Percentiles rank a stretch among this genome's conserved stretches.
Conservation (phyloP, 352 stramenopile genomes). For the Globisporangium irregulare region DNA sequence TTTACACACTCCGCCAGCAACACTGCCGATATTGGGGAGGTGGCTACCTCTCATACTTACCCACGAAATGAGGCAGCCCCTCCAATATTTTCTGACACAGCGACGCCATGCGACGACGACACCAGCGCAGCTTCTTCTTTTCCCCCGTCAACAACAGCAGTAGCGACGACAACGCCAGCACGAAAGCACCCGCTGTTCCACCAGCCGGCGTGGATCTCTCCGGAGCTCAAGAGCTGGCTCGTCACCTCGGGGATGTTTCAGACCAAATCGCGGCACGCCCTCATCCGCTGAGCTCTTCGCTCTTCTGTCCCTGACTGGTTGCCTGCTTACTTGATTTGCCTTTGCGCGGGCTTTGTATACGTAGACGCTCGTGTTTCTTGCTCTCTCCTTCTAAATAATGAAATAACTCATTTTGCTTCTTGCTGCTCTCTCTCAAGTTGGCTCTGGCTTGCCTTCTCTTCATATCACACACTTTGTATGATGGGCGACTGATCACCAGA, state of each 20-base stretch:
- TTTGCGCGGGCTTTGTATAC: neutral
- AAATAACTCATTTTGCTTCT: constrained; percentile 15
- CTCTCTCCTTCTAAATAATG: constrained; percentile 17
- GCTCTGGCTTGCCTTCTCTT: constrained; percentile 2
- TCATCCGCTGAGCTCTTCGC: neutral
- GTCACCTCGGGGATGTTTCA: constrained; percentile 45
- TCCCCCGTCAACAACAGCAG: neutral
- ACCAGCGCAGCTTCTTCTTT: neutral
- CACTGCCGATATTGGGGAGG: neutral
- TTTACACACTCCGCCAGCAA: neutral
- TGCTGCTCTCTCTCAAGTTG: neutral
- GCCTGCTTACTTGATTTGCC: neutral
- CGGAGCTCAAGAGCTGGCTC: constrained; percentile 50
- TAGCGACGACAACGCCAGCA: neutral
- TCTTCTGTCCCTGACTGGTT: neutral
- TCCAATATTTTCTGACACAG: constrained; percentile 14
- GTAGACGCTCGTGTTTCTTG: constrained; percentile 5
- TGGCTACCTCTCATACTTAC: constrained; percentile 15
- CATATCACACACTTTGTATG: constrained; percentile 8
- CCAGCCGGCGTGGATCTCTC: constrained; percentile 61
- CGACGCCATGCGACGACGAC: neutral
- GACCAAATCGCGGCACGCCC: constrained; percentile 18
- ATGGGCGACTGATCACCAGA: neutral
- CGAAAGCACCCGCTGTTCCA: constrained; percentile 32
- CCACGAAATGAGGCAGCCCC: constrained; percentile 10